Evolutionary conservation across 1,284 basidiomycete species (phyloP).

Genomic region (Boletus semigastroideus): DNA sequence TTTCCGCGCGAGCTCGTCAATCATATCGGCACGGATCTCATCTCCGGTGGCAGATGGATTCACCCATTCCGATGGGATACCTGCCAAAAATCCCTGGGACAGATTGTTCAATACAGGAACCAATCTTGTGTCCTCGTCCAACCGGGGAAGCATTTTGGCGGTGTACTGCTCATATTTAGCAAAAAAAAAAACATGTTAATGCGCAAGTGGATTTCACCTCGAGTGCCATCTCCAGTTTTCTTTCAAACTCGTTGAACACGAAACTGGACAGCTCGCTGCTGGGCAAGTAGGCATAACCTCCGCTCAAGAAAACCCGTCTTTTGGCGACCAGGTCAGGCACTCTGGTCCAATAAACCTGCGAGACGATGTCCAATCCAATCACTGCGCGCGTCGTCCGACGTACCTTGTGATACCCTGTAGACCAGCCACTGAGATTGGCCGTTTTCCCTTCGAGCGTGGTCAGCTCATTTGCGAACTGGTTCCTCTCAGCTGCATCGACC

Average conservation of each 20-base stretch:
- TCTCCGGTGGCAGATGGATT: slow-evolving; percentile 55
- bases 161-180: slow-evolving; percentile 59
- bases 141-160: slow-evolving; percentile 84
- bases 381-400: slow-evolving; percentile 2
- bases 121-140: slow-evolving; percentile 94
- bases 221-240: slow-evolving; percentile 73
- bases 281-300: slow-evolving; percentile 91
- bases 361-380: not conserved
- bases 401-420: slow-evolving; percentile 67
- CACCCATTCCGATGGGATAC: slow-evolving; percentile 82
- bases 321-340: slow-evolving; percentile 92
- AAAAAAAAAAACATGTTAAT: not conserved
- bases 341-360: slow-evolving; percentile 77
- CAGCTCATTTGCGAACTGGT: slow-evolving; percentile 51
- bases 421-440: not conserved
- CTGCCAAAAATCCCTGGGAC: slow-evolving; percentile 92
- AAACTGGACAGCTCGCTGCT: slow-evolving; percentile 82
- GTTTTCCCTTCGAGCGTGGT: slow-evolving; percentile 34
- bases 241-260: slow-evolving; percentile 86
- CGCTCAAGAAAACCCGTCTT: slow-evolving; percentile 78
- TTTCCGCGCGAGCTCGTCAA: slow-evolving; percentile 83
- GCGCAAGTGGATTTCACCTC: slow-evolving; percentile 53
- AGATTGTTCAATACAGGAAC: slow-evolving; percentile 91
- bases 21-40: slow-evolving; percentile 89
- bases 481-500: slow-evolving; percentile 66